phyloP scores from a whole-genome alignment of 2,329 filamentous ascomycete species.

The Epichloe festucae region DNA sequence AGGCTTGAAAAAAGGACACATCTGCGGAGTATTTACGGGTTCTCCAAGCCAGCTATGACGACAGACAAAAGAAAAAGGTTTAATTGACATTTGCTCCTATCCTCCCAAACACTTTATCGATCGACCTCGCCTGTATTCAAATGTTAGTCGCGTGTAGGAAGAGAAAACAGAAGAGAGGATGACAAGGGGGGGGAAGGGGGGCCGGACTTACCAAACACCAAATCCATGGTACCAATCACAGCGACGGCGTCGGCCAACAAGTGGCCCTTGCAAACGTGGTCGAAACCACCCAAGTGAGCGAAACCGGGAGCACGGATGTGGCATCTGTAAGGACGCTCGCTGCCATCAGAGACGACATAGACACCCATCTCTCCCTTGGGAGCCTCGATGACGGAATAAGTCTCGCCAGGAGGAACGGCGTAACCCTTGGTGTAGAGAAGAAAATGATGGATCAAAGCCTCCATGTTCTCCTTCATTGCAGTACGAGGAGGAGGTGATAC shows the following conservation, averaged over 20 bases:
- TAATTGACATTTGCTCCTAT: slow-evolving; percentile 17
- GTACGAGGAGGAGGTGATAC: slow-evolving; percentile 86
- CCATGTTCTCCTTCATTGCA: slow-evolving; percentile 99
- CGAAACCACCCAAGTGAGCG: slow-evolving; percentile 86
- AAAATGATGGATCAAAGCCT: slow-evolving; percentile 98
- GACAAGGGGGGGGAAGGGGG: no score
- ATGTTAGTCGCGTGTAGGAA: neutral
- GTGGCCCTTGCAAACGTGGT: slow-evolving; percentile 86
- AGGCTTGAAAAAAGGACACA: slow-evolving; percentile 7
- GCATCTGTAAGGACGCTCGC: slow-evolving; percentile 91
- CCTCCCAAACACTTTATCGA: slow-evolving; percentile 28
- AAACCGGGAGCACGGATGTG: slow-evolving; percentile 96
- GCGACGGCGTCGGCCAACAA: slow-evolving; percentile 92
- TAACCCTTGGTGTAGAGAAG: slow-evolving; percentile 98
- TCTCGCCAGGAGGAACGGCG: slow-evolving; percentile 91
- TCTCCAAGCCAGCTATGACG: slow-evolving; percentile 22
- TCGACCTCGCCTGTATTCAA: slow-evolving; percentile 43
- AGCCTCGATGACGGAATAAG: slow-evolving; percentile 96
- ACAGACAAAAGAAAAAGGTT: slow-evolving; percentile 24
- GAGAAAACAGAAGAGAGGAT: neutral
- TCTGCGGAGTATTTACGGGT: slow-evolving; percentile 24
- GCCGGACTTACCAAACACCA: slow-evolving; percentile 62
- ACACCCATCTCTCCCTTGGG: slow-evolving; percentile 99
- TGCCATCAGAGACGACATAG: slow-evolving; percentile 89
- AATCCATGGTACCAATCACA: slow-evolving; percentile 82